Base-by-base conservation (phyloP, 331 rosid genomes). In the Quercus tomentella region DNA sequence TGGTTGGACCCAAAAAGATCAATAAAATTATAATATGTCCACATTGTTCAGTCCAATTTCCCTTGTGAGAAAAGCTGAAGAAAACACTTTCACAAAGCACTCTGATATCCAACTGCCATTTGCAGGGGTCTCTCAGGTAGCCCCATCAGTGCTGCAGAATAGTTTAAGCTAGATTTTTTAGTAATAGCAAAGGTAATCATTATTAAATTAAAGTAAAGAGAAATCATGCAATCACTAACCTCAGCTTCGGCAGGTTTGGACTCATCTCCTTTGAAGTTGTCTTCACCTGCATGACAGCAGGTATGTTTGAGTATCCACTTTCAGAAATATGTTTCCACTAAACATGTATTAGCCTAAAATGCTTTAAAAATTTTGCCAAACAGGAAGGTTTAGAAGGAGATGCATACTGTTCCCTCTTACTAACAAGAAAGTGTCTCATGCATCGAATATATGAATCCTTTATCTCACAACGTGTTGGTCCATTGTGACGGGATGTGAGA, bases 231-330 rank as follows among this genome's bases (percentile, higher is more conserved):
- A 75, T 31, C 45, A 31, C 81, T 61, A 74, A 85, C 95, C 90
- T 85, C 90, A 6, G 90, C 75, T 75, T 87, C 92, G 72, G 89
- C 52, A 41, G 95, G 84, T 77, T 91, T 91, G 89, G 79, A 58
- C 66, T 89, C 92, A 37, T 91, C 95, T 79, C 76, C 56, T 87
- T 91, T 91, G 78, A 58, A 17, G 85, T 37, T 87, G 11, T 95
- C 98, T 57, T 92, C 98, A 82, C 97, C 98, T 95, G 87, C 80
- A 84, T 51, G 58, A 84, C 33, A 78, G 74, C 57, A 83, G 54
- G 25, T 62, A 75, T 22, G 28, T 80, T 73, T 60, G 76, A 78
- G 72, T 30, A 61, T 62, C 52, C 8, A 16, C n/a, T 31, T 56
- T 75, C 56, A 52, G 25, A 72, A 73, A 57, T 69, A 21, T 58